Conservation (phyloP, 176 grass and related monocot species). For the Stipa capillata region DNA sequence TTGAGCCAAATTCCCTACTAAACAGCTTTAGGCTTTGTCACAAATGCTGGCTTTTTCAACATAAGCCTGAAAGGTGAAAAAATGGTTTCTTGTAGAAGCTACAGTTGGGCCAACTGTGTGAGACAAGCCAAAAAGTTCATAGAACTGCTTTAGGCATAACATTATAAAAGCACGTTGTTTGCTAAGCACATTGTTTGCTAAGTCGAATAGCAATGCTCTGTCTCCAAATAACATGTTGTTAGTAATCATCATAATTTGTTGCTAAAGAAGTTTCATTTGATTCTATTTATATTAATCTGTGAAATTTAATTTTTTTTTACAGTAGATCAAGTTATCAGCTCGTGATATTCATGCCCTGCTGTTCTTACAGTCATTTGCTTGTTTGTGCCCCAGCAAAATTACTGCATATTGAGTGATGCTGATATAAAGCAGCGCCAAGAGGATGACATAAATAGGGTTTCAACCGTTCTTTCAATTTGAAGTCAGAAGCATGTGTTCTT, state of each 20-base stretch:
- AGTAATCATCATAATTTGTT: neutral
- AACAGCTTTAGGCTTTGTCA: neutral
- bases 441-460: conserved; percentile 90
- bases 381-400: conserved; percentile 73
- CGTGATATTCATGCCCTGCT: neutral
- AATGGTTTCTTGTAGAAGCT: neutral
- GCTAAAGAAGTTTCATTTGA: neutral
- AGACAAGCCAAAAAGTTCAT: neutral
- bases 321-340: neutral
- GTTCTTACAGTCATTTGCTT: conserved; percentile 12
- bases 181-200: too few species aligned
- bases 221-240: neutral
- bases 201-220: neutral
- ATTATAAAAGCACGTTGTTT: neutral
- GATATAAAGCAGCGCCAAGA: conserved; percentile 81
- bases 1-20: neutral
- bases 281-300: neutral
- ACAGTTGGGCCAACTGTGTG: neutral
- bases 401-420: conserved; percentile 73
- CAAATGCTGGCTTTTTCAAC: neutral
- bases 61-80: neutral
- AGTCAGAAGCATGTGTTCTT: conserved; percentile 76
- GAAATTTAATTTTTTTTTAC: neutral
- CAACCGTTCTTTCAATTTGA: conserved; percentile 93
- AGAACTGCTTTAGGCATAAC: neutral